Base-by-base conservation (phyloP, 2,329 filamentous ascomycete genomes). In the Chaetothyriales sp. region DNA sequence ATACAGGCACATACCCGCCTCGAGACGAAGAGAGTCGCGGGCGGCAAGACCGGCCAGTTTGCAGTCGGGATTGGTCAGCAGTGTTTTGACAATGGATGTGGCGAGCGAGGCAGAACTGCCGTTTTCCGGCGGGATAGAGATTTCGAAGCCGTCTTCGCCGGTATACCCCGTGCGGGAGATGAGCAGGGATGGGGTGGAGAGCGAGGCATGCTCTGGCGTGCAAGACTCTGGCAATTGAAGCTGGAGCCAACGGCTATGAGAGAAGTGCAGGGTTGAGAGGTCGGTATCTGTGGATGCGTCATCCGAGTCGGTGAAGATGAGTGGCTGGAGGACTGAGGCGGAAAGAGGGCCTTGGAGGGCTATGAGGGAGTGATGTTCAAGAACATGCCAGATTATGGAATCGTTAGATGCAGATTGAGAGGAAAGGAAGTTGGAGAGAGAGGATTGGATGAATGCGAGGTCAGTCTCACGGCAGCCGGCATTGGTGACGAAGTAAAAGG, bases 1-100 rank as follows among this genome's bases (percentile, higher is more conserved):
- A 71, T 98, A 98, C n/a, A 98, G 77, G 69, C 92, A 98, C 90
- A 98, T 94, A 55, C 92, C 92, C 0, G 92, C 92, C 72, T 98
- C 92, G 28, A 98, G 81, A 46, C 92, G 83, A 54, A 98, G 80
- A 56, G 85, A 94, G 69, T 98, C 92, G 58, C 92, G 81, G 2
- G 92, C 88, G 8, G 89, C 92, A 0, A 98, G 78, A 2, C 92
- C 92, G 1, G 90, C 89, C 46, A 95, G 78, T 63, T 85, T 83
- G 15, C 95, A 73, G 9, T 82, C 79, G 0, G 74, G 73, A 29
- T 77, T 72, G 43, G 75, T 67, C 46, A 95, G 77, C 20, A 95
- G 75, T 20, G 80, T 73, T 66, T 89, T 76, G 4, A 86, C 83
- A 43, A 89, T 76, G 33, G 66, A 64, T 10, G 60, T 61, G 15